phyloP scores from a whole-genome alignment of 2,329 filamentous ascomycete species.

The Xylaria sp. region DNA sequence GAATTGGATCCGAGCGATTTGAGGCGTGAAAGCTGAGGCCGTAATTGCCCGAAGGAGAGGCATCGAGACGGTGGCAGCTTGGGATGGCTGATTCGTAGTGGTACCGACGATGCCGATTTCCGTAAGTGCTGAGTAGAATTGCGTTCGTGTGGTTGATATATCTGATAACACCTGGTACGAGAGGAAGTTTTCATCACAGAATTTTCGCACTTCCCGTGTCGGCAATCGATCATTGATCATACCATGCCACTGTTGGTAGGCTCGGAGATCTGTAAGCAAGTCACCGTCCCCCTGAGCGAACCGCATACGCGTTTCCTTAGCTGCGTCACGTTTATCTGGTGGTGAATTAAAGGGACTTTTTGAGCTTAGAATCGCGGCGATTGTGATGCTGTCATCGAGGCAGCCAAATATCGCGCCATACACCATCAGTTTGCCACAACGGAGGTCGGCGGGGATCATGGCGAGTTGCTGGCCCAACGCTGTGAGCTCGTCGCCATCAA shows the following conservation, averaged over 20 bases:
- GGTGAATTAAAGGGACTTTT: constrained; percentile 87
- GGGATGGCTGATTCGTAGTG: constrained; percentile 39
- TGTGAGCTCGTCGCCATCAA: constrained; percentile 85
- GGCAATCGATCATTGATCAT: constrained; percentile 63
- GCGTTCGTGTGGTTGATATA: constrained; percentile 82
- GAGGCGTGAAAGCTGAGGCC: constrained; percentile 78
- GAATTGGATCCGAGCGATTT: constrained; percentile 89
- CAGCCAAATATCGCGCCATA: constrained; percentile 95
- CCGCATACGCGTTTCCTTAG: constrained; percentile 73
- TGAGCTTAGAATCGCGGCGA: constrained; percentile 90
- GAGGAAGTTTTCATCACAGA: constrained; percentile 87
- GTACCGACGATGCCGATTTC: constrained; percentile 75
- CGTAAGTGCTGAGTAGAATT: constrained; percentile 84
- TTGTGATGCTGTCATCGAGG: constrained; percentile 84
- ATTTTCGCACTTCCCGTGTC: constrained; percentile 70
- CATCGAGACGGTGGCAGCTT: constrained; percentile 39
- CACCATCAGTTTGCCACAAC: constrained; percentile 93
- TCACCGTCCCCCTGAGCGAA: constrained; percentile 86
- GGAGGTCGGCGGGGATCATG: constrained; percentile 90
- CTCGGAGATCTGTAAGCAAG: constrained; percentile 82
- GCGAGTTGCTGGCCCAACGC: constrained; percentile 93
- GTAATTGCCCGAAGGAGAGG: constrained; percentile 71
- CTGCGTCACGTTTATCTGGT: constrained; percentile 79
- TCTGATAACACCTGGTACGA: constrained; percentile 84
- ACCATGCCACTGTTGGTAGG: constrained; percentile 82